Evolutionary conservation across 768 basidiomycete genomes (phyloP), one percentile per base, ranked within the genome.

Genomic region (Mycena maculata): DNA sequence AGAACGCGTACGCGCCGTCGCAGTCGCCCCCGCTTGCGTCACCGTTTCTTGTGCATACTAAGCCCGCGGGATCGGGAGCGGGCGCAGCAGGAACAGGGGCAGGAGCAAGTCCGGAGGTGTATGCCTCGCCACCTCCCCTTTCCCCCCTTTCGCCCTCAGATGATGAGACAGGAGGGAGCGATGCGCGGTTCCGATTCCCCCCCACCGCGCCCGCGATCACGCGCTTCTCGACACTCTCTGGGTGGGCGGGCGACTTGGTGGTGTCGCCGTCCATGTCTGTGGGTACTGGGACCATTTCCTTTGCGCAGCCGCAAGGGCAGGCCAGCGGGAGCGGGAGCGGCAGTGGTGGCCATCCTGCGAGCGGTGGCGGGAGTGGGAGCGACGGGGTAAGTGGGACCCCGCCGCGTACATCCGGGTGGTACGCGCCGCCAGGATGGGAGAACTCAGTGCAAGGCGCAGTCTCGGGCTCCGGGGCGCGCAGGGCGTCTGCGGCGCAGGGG

Each of bases 171-270:
- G 11, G 25, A 7, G 44, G n/a, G 27, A 18, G 11, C 10, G 39
- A 45, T 13, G 1, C 42, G 44, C 50, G 42, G 2, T 61, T 67
- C 53, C 55, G 30, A 45, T 49, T 47, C 60, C 30, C 65, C 33
- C 23, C 58, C 62, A 58, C 55, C 58, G 68, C 47, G 68, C 67
- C 59, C 71, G 30, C 72, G 63, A 60, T 75, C 73, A 79, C 79
- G 25, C 72, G 75, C 12, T 82, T 78, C 67, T 82, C 81, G 45
- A 78, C 80, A 28, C 73, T 82, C 27, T 76, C 76, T 13, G 81
- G 80, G 20, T 82, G 81, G 81, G 79, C 77, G 49, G 81, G 81
- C 33, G 79, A 76, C 38, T 75, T 57, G 7, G 18, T 28, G 7
- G 45, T 16, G 33, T 44, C 56, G 53, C 52, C 55, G 38, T 31